phyloP scores from a whole-genome alignment of 352 stramenopile species.

The Pythium chondricola region DNA sequence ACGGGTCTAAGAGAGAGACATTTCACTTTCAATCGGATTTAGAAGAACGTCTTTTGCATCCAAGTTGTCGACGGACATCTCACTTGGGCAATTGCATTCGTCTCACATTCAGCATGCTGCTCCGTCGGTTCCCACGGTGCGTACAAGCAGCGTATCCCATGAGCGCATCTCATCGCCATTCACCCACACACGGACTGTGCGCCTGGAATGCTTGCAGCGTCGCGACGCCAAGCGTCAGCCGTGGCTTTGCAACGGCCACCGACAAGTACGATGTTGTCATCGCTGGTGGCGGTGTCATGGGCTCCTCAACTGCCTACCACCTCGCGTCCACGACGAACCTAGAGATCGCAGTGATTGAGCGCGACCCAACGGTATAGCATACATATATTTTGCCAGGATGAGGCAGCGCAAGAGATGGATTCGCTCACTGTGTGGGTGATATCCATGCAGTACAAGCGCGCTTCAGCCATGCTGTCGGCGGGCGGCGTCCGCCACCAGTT shows the following conservation, averaged over 20 bases:
- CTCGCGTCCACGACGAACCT: slow-evolving; percentile 60
- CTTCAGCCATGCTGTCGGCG: slow-evolving; percentile 67
- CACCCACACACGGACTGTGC: no score
- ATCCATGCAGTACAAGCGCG: slow-evolving; percentile 66
- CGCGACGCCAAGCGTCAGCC: no score
- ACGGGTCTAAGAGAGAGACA: background rate
- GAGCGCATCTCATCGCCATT: no score
- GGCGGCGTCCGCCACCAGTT: slow-evolving; percentile 83
- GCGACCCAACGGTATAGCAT: slow-evolving; percentile 56
- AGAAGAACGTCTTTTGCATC: no score
- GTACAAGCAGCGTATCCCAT: no score
- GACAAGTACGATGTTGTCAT: slow-evolving; percentile 73
- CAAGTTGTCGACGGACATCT: no score
- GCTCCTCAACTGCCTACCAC: slow-evolving; percentile 84
- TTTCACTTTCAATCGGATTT: slow-evolving; percentile 19
- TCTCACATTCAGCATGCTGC: no score
- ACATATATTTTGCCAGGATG: no score
- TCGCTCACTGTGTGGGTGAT: background rate
- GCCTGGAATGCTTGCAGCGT: no score
- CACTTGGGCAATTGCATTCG: no score
- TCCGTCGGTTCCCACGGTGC: no score
- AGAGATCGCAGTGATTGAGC: slow-evolving; percentile 71
- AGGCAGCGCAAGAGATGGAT: slow-evolving; percentile 1
- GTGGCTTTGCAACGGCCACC: slow-evolving; percentile 3
- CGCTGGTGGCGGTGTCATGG: slow-evolving; percentile 75